Evolutionary conservation across 176 grass and related monocot species (phyloP).

Genomic region (Alopecurus myosuroides): DNA sequence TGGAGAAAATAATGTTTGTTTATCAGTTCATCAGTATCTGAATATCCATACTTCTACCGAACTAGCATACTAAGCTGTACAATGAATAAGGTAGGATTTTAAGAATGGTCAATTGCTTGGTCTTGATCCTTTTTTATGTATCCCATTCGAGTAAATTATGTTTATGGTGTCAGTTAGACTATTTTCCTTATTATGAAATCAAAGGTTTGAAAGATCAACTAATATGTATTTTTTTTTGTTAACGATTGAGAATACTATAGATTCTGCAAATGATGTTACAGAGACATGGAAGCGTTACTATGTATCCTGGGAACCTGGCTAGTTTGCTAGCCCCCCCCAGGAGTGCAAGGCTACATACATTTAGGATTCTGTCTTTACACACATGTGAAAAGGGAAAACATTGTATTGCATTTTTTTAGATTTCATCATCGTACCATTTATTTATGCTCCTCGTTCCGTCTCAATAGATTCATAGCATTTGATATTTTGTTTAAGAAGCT

Average conservation of each 20-base stretch:
- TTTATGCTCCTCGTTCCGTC: neutral
- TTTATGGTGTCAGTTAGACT: neutral
- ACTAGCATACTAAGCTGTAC: neutral
- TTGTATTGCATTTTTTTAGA: neutral
- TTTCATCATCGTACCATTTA: neutral
- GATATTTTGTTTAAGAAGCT: constrained; percentile 2
- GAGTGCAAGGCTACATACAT: neutral
- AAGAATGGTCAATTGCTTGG: neutral
- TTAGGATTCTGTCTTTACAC: neutral
- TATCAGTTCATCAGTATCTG: neutral
- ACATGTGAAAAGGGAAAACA: neutral
- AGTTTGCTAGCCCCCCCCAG: neutral
- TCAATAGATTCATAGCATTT: neutral
- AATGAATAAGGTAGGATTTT: neutral
- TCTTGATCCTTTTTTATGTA: neutral
- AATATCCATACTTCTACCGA: neutral
- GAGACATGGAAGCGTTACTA: neutral
- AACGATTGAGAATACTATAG: neutral
- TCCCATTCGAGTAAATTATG: neutral
- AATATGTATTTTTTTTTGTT: neutral
- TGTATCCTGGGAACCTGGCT: neutral
- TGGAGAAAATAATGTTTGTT: neutral
- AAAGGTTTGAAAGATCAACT: neutral
- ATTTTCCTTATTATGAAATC: neutral
- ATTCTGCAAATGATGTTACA: neutral